These are phyloP conservation scores for Hylodesmum podocarpum DNA, from an alignment of 306 rosid genomes.

Conservation along the genomic window DNA sequence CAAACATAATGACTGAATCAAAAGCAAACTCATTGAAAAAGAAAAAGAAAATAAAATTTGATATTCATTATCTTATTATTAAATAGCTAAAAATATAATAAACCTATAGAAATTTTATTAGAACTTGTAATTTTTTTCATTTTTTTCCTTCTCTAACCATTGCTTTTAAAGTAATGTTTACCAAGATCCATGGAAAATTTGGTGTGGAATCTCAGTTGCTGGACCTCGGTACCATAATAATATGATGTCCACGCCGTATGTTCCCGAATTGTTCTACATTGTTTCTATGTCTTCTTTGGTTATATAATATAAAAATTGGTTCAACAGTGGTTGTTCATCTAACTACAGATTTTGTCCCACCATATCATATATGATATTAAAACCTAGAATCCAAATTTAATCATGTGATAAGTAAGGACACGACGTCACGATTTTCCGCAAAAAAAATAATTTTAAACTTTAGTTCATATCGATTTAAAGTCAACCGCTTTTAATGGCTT, in stretches of 20 bases:
- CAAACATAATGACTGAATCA: slow-evolving; percentile 38
- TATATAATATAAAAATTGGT: slow-evolving; percentile 25
- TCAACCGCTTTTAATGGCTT: slow-evolving; percentile 45
- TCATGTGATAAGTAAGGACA: slow-evolving; percentile 38
- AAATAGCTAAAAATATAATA: neutral
- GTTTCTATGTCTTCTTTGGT: slow-evolving; percentile 40
- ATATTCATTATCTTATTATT: neutral
- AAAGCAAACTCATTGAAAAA: slow-evolving; percentile 39
- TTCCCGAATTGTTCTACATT: slow-evolving; percentile 58
- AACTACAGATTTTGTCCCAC: slow-evolving; percentile 59
- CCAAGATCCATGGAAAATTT: neutral
- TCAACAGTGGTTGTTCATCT: slow-evolving; percentile 47
- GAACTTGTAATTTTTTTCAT: neutral
- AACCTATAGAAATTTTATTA: neutral
- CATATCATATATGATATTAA: slow-evolving; percentile 4
- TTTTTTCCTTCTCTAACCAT: neutral
- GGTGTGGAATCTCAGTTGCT: slow-evolving; percentile 54
- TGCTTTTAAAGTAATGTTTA: neutral
- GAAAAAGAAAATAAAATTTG: slow-evolving; percentile 9
- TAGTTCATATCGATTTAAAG: neutral
- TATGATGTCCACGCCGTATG: slow-evolving; percentile 51
- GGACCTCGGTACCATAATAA: slow-evolving; percentile 52
- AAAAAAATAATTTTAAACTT: neutral
- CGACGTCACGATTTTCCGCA: slow-evolving; percentile 9
- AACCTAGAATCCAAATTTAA: slow-evolving; percentile 22